phyloP scores from a whole-genome alignment of 2,329 filamentous ascomycete genomes.

The Calonectria crousiana region DNA sequence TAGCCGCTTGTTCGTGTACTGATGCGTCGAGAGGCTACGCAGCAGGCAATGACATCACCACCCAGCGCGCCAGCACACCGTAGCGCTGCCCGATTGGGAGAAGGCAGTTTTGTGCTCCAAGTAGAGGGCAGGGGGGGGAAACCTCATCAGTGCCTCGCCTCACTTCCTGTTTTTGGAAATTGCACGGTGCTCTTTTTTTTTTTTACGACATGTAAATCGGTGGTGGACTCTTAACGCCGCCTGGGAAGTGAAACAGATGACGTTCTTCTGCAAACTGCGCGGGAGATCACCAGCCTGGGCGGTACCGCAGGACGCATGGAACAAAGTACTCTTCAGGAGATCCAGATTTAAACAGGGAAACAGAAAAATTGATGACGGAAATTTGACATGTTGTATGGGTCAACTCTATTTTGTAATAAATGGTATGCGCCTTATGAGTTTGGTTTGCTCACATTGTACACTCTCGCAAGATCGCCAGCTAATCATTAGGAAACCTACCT shows the following conservation, averaged over 20 bases:
- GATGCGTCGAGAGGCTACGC: neutral
- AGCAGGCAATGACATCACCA: slow-evolving; percentile 3
- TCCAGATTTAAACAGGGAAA: neutral
- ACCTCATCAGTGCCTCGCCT: neutral
- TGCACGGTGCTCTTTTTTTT: neutral
- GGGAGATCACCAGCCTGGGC: neutral
- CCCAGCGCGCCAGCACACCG: neutral
- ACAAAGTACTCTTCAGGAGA: neutral
- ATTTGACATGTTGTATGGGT: neutral
- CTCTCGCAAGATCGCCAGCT: too few species aligned
- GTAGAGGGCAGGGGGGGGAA: neutral
- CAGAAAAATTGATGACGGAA: neutral
- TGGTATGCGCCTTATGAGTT: neutral
- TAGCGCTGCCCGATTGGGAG: neutral
- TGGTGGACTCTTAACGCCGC: neutral
- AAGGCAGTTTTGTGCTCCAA: neutral
- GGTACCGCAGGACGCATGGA: neutral
- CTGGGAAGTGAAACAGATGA: neutral
- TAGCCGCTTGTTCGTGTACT: neutral
- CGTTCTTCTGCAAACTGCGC: neutral
- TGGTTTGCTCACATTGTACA: neutral
- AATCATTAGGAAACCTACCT: too few species aligned
- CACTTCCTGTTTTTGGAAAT: neutral
- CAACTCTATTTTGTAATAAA: neutral
- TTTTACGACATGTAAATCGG: neutral